Percentiles rank a stretch among this genome's conserved stretches.
phyloP scores from a whole-genome alignment of 805 yeast genomes.

The Suhomyces tanzawaensis region DNA sequence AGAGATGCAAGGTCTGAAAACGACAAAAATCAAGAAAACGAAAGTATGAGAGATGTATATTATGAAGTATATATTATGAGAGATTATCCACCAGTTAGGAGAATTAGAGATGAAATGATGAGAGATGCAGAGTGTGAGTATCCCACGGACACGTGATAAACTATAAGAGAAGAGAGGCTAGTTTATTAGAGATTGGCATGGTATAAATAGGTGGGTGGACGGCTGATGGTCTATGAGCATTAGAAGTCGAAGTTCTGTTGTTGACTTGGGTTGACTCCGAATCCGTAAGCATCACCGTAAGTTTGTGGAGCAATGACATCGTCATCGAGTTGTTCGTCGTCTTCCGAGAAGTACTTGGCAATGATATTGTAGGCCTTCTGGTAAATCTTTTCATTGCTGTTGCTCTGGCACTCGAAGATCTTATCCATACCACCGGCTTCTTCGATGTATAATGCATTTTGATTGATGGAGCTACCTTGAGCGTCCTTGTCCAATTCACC shows the following conservation, averaged over 20 bases:
- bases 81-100: background rate
- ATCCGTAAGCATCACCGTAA: conserved; percentile 82
- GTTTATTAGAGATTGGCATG: conserved; percentile 1
- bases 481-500: conserved; percentile 91
- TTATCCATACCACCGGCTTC: conserved; percentile 99
- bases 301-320: conserved; percentile 71
- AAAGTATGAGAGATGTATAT: background rate
- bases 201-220: conserved; percentile 5
- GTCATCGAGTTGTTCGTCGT: conserved; percentile 64
- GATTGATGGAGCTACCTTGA: conserved; percentile 66
- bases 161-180: conserved; percentile 1
- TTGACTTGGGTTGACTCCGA: conserved; percentile 68
- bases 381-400: conserved; percentile 88
- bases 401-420: conserved; percentile 88
- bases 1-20: too few relatives aligned
- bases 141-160: conserved; percentile 1
- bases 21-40: background rate
- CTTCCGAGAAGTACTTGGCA: conserved; percentile 86
- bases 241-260: conserved; percentile 48
- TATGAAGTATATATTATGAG: background rate
- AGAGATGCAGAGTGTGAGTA: conserved; percentile 6
- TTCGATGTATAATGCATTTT: conserved; percentile 88
- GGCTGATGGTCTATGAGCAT: conserved; percentile 2
- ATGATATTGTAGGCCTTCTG: conserved; percentile 86
- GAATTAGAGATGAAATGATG: conserved; percentile 9